Percentiles rank a stretch among this genome's conserved stretches.
Evolutionary conservation across 2,329 filamentous ascomycete genomes (phyloP).

Genomic region (Aspergillus persii): DNA sequence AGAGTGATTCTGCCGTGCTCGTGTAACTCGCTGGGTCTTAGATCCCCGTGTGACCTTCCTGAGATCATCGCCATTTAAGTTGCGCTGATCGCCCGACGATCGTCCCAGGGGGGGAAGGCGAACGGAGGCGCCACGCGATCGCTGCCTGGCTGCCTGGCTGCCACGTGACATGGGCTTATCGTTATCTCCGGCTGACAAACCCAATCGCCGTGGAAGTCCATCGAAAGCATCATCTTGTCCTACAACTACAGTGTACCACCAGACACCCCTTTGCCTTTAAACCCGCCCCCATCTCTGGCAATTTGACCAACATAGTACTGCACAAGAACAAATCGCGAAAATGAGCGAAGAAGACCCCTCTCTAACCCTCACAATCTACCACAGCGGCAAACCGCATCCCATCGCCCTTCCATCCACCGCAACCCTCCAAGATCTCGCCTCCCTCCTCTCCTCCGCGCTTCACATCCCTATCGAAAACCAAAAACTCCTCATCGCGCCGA

Average conservation of each 20-base stretch:
- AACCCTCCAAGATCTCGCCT: conserved; percentile 49
- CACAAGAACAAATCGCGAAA: not conserved
- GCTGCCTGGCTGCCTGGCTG: not conserved
- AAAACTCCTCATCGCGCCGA: conserved; percentile 47
- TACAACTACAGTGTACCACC: no score
- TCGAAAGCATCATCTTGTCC: conserved; percentile 19
- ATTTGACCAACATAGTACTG: not conserved
- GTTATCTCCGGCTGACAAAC: conserved; percentile 36
- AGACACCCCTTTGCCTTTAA: no score
- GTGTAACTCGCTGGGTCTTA: not conserved
- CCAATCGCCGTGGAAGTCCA: conserved; percentile 25
- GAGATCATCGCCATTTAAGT: not conserved
- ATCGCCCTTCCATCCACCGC: conserved; percentile 50
- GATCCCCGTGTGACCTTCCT: not conserved
- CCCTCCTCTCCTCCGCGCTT: conserved; percentile 32
- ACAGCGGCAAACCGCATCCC: conserved; percentile 53
- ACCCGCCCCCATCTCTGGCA: not conserved
- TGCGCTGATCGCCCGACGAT: not conserved
- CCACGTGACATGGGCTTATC: not conserved
- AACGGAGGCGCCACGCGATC: not conserved
- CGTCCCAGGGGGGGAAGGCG: not conserved
- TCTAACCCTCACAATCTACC: conserved; percentile 51
- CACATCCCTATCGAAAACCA: conserved; percentile 43
- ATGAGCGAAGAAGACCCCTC: not conserved
- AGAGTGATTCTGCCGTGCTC: not conserved